phyloP scores from a whole-genome alignment of 1,139 yeast species.

The Blastobotrys buckinghamii region DNA sequence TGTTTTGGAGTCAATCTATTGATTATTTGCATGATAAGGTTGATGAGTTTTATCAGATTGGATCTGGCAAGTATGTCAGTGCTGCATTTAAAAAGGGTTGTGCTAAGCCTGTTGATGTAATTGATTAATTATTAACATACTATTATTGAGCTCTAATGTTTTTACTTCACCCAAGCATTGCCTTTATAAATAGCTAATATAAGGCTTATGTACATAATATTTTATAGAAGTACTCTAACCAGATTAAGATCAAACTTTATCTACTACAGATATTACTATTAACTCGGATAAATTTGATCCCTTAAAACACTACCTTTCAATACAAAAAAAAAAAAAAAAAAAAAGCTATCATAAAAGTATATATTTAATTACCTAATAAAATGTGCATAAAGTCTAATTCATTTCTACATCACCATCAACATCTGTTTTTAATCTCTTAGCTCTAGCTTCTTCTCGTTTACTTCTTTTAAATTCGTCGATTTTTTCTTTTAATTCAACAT shows the following conservation, averaged over 20 bases:
- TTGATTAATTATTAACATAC: background rate
- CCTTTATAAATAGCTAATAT: too few species aligned
- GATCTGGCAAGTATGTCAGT: slow-evolving; percentile 10
- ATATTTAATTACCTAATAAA: background rate
- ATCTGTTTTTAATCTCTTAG: slow-evolving; percentile 16
- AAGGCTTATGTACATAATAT: too few species aligned
- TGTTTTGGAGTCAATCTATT: slow-evolving; percentile 30
- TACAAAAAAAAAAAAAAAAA: too few species aligned
- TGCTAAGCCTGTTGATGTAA: background rate
- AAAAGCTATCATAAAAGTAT: too few species aligned
- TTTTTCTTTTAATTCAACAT: slow-evolving; percentile 55
- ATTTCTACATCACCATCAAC: slow-evolving; percentile 2
- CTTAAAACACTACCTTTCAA: too few species aligned
- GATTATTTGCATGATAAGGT: slow-evolving; percentile 14
- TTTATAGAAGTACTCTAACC: background rate
- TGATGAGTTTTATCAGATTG: slow-evolving; percentile 6
- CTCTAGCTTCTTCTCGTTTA: slow-evolving; percentile 43
- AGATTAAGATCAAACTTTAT: too few species aligned
- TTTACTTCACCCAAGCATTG: too few species aligned
- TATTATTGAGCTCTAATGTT: too few species aligned
- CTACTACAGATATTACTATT: too few species aligned
- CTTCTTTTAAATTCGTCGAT: slow-evolving; percentile 51
- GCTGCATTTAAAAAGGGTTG: background rate
- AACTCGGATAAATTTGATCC: too few species aligned
- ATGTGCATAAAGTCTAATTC: background rate